Evolutionary conservation across 2,329 filamentous ascomycete genomes (phyloP), one percentile per base, ranked within the genome.

Genomic region (Ophiocordyceps robertsii): DNA sequence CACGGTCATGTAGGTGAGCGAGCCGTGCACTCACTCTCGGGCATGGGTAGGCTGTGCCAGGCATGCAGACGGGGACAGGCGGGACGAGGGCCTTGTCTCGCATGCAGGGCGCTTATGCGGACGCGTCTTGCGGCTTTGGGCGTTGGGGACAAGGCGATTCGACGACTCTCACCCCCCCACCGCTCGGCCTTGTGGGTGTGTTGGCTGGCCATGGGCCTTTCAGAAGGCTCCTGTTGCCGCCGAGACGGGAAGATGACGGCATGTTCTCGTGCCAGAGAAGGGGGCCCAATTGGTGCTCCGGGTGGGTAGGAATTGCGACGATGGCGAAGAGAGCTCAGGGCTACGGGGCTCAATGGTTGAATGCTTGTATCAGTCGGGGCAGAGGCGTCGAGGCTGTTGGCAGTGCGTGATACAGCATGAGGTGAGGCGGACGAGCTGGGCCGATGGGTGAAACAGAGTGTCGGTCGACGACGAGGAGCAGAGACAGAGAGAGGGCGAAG

Each of bases 191-290:
- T 38, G 11, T 12, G 11, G 37, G 37, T 29, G 10, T 16, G 12
- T 29, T 9, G 21, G 21, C 46, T 39, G 42, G 42, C 47, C 46
- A 47, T 53, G 49, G 53, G 55, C 62, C 61, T 64, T 63, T 65
- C 60, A 63, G 51, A 54, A 53, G 46, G 54, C 54, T 51, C 49
- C 53, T 58, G 49, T 64, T 63, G 55, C 60, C 62, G 62, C 62
- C 58, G 54, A 52, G 33, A 14, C 9, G 16, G 33, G 16, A 36
- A 27, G 24, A 27, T 2, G 24, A 6, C 24, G 24, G 24, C 7
- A 27, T 27, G 24, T 6, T 7, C 24, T 24, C 24, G 24, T 24
- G 4, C 24, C 4, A 24, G 4, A 4, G 24, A 24, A 4, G 24
- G 7, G 24, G 7, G 4, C 7, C 24, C 24, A 7, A 7, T 7